A percentile compares a stretch with the other conserved stretches of the same genome.
Conservation (phyloP, 306 rosid species). For the Ceratonia siliqua region DNA sequence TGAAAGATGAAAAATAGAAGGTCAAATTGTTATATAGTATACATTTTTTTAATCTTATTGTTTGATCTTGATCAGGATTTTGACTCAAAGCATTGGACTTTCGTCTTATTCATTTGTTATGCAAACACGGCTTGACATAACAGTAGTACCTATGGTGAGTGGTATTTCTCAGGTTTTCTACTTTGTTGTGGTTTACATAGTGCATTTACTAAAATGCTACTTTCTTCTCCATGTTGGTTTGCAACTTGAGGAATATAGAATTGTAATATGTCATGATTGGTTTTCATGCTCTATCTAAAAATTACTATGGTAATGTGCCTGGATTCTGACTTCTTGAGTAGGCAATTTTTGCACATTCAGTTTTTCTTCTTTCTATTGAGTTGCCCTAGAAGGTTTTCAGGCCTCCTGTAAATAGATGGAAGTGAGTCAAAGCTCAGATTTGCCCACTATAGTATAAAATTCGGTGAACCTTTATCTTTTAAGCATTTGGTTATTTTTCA, state of each 20-base stretch:
- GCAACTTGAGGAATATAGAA: not conserved
- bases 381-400: not conserved
- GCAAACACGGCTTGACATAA: conserved; percentile 68
- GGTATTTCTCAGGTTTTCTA: conserved; percentile 32
- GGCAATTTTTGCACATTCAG: not conserved
- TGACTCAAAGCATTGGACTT: conserved; percentile 94
- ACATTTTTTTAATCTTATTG: conserved; percentile 16
- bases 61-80: conserved; percentile 55
- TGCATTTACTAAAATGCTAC: conserved; percentile 10
- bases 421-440: conserved; percentile 17
- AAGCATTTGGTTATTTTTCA: not conserved
- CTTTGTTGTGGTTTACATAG: conserved; percentile 13
- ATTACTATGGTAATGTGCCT: conserved; percentile 3
- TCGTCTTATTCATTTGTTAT: conserved; percentile 82
- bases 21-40: conserved; percentile 22
- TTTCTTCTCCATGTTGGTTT: conserved; percentile 30
- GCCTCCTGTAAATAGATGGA: conserved; percentile 24
- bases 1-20: conserved; percentile 10
- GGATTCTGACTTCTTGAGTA: conserved; percentile 1
- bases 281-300: not conserved
- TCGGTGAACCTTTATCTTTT: not conserved
- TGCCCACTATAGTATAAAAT: not conserved
- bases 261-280: conserved; percentile 4
- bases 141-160: conserved; percentile 94
- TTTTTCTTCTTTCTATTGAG: conserved; percentile 10